phyloP scores from a whole-genome alignment of 495 filamentous ascomycete species.

The Neurospora sp. region DNA sequence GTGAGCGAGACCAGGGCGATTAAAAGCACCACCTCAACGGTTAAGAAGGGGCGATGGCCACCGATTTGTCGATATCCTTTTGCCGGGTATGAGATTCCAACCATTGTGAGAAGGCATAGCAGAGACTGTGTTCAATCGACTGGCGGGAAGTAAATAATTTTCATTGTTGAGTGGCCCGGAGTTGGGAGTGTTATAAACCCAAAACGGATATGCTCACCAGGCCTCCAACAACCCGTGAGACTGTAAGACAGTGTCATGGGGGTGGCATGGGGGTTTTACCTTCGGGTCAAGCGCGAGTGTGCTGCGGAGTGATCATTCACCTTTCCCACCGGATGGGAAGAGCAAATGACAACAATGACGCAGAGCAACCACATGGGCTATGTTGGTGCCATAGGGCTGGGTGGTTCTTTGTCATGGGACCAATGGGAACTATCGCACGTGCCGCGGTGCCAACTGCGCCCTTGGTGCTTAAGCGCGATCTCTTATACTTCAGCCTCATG shows the following conservation, averaged over 20 bases:
- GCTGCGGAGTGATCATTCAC: background rate
- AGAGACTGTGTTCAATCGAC: background rate
- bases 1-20: background rate
- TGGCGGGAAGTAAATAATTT: background rate
- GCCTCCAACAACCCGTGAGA: background rate
- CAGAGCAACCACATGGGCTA: background rate
- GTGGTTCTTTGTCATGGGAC: background rate
- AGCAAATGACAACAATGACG: background rate
- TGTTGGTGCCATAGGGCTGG: background rate
- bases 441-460: background rate
- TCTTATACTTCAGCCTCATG: background rate
- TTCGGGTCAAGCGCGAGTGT: background rate
- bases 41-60: background rate
- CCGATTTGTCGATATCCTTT: background rate
- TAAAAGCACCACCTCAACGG: background rate
- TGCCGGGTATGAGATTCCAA: background rate
- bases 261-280: background rate
- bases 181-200: background rate
- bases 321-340: background rate
- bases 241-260: background rate
- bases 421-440: background rate
- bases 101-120: background rate
- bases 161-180: background rate
- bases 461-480: background rate
- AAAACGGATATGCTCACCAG: background rate